phyloP scores from a whole-genome alignment of 371 early-diverging fungal species.

The Mucor saturninus region DNA sequence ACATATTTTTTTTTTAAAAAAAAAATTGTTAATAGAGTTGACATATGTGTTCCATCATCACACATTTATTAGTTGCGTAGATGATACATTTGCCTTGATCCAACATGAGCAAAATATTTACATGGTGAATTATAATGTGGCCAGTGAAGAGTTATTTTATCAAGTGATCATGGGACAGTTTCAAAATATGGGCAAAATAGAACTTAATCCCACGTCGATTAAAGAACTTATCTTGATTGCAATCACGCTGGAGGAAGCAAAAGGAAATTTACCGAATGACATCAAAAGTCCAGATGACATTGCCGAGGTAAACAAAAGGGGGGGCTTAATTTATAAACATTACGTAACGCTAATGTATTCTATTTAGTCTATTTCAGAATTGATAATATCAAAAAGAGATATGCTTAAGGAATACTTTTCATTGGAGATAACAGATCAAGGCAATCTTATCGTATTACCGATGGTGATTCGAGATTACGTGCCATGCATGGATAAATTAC shows the following conservation, averaged over 20 bases:
- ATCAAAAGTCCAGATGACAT: slow-evolving; percentile 59
- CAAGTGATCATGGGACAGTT: slow-evolving; percentile 83
- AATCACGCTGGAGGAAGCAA: slow-evolving; percentile 32
- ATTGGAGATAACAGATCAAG: slow-evolving; percentile 66
- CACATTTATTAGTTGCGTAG: slow-evolving; percentile 90
- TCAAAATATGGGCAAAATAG: slow-evolving; percentile 81
- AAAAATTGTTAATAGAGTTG: slow-evolving; percentile 45
- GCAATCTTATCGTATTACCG: slow-evolving; percentile 73
- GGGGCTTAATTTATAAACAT: not conserved
- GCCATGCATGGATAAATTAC: slow-evolving; percentile 84
- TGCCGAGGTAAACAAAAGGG: slow-evolving; percentile 49
- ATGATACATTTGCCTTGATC: slow-evolving; percentile 73
- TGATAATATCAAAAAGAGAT: slow-evolving; percentile 62
- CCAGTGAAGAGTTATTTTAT: slow-evolving; percentile 87
- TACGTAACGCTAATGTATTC: too few relatives aligned
- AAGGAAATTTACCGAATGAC: slow-evolving; percentile 48
- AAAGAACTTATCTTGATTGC: slow-evolving; percentile 72
- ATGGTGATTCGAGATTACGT: slow-evolving; percentile 78
- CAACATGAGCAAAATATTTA: slow-evolving; percentile 86
- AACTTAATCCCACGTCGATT: slow-evolving; percentile 69
- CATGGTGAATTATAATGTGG: slow-evolving; percentile 74
- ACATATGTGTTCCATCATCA: slow-evolving; percentile 78
- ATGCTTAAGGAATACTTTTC: slow-evolving; percentile 91
- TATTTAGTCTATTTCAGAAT: slow-evolving; percentile 56
- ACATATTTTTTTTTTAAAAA: too few relatives aligned